phyloP scores from a whole-genome alignment of 2,329 filamentous ascomycete species.

The Pochonia chlamydosporia region DNA sequence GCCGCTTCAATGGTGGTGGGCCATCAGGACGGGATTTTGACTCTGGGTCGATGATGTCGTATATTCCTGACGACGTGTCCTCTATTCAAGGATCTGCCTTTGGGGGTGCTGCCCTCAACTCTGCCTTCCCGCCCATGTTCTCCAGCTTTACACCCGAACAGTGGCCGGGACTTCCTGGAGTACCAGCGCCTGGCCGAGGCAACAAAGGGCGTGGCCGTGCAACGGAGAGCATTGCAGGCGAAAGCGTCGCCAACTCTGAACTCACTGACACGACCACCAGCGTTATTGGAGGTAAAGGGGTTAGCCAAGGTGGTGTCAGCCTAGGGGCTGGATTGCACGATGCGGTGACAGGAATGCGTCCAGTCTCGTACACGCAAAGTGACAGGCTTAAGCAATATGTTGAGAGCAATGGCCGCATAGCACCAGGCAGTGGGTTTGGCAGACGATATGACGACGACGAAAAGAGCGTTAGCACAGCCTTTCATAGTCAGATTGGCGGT shows the following conservation, averaged over 20 bases:
- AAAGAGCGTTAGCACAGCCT: slow-evolving; percentile 92
- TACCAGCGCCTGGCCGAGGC: slow-evolving; percentile 53
- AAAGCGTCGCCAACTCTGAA: slow-evolving; percentile 88
- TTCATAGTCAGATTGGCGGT: slow-evolving; percentile 85
- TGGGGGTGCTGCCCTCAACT: slow-evolving; percentile 68
- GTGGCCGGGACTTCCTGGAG: slow-evolving; percentile 79
- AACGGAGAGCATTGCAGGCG: slow-evolving; percentile 77
- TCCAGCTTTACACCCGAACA: slow-evolving; percentile 80
- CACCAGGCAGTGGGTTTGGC: slow-evolving; percentile 61
- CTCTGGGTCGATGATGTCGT: slow-evolving; percentile 84
- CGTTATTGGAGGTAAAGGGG: slow-evolving; percentile 67
- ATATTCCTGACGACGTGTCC: slow-evolving; percentile 94
- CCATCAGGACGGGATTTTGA: slow-evolving; percentile 55
- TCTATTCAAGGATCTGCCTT: slow-evolving; percentile 91
- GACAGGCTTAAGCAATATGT: slow-evolving; percentile 94
- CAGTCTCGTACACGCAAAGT: slow-evolving; percentile 51
- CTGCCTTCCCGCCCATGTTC: slow-evolving; percentile 90
- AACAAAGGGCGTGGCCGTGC: slow-evolving; percentile 62
- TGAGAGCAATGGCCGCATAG: slow-evolving; percentile 71
- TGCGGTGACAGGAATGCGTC: slow-evolving; percentile 58
- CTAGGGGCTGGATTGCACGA: slow-evolving; percentile 75
- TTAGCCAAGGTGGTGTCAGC: slow-evolving; percentile 82
- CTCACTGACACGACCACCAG: slow-evolving; percentile 78
- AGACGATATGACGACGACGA: slow-evolving; percentile 84
- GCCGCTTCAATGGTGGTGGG: slow-evolving; percentile 33